Evolutionary conservation across 257 asterid genomes (phyloP).

Genomic region (Anisodus tanguticus): DNA sequence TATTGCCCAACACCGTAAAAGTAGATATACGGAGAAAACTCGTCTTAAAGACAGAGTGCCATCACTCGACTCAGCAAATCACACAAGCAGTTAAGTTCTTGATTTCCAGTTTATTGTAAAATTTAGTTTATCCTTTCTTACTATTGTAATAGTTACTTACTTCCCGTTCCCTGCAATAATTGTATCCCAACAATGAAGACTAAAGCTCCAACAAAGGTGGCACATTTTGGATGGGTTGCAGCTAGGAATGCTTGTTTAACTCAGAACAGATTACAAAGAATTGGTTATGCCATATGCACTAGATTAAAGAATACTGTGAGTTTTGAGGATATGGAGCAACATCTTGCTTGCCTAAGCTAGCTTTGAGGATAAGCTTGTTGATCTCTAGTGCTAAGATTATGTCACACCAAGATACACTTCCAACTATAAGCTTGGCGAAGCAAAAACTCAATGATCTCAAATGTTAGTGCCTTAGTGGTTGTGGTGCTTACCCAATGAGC

Average conservation of each 20-base stretch:
- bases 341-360: background rate
- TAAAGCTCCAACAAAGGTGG: background rate
- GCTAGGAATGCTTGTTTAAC: constrained; percentile 4
- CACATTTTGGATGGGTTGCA: constrained; percentile 17
- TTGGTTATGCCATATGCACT: constrained; percentile 5
- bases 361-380: constrained; percentile 20
- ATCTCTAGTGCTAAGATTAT: constrained; percentile 20
- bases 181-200: no score
- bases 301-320: background rate
- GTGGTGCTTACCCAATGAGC: constrained; percentile 7
- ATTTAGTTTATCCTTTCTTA: no score
- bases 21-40: no score
- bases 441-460: constrained; percentile 12
- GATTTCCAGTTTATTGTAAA: no score
- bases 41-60: no score
- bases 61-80: no score
- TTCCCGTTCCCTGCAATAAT: no score
- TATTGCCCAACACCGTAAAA: no score
- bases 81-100: no score
- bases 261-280: background rate
- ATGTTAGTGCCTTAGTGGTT: background rate
- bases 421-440: constrained; percentile 10
- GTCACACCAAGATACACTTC: constrained; percentile 21
- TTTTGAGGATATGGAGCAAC: background rate
- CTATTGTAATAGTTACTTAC: no score